Evolutionary conservation across 1,284 basidiomycete genomes (phyloP).

Genomic region (Stereum hirsutum): DNA sequence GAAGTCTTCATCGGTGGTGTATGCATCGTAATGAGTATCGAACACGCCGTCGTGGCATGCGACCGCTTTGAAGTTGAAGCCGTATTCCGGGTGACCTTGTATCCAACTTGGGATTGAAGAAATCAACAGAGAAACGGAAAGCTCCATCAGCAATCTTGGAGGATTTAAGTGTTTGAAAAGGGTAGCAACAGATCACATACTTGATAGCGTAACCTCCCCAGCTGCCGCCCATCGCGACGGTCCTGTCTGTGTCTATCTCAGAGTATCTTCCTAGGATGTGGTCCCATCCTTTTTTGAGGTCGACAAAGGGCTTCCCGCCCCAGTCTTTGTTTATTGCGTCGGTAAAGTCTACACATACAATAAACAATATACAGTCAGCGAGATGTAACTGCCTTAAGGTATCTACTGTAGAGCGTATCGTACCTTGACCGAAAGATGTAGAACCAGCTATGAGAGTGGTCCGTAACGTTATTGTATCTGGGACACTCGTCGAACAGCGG

Average conservation of each 20-base stretch:
- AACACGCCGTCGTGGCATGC: slow-evolving; percentile 85
- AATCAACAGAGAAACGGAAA: too few species aligned
- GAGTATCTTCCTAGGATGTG: slow-evolving; percentile 61
- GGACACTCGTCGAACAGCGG: too few species aligned
- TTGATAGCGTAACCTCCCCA: slow-evolving; percentile 83
- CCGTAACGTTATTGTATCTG: too few species aligned
- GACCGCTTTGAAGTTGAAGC: slow-evolving; percentile 82
- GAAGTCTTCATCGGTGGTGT: slow-evolving; percentile 81
- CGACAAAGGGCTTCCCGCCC: slow-evolving; percentile 83
- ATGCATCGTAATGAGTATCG: slow-evolving; percentile 64
- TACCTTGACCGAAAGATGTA: slow-evolving; percentile 81
- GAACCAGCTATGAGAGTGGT: too few species aligned
- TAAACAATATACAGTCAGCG: slow-evolving; percentile 3
- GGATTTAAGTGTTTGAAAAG: not conserved
- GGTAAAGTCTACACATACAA: slow-evolving; percentile 50
- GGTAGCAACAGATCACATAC: slow-evolving; percentile 26
- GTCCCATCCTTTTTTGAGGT: slow-evolving; percentile 72
- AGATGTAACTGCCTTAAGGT: too few species aligned
- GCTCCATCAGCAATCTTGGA: slow-evolving; percentile 5
- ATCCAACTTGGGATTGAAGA: slow-evolving; percentile 79
- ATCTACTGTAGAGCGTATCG: slow-evolving; percentile 14
- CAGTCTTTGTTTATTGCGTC: slow-evolving; percentile 74
- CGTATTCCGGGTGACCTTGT: slow-evolving; percentile 82
- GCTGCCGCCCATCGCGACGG: slow-evolving; percentile 75
- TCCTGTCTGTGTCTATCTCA: slow-evolving; percentile 76